A percentile compares a stretch with the other conserved stretches of the same genome.
These are phyloP conservation scores for Tieghemostelium lacteum DNA, from an alignment of 78 protist genomes.

Conservation along the genomic window DNA sequence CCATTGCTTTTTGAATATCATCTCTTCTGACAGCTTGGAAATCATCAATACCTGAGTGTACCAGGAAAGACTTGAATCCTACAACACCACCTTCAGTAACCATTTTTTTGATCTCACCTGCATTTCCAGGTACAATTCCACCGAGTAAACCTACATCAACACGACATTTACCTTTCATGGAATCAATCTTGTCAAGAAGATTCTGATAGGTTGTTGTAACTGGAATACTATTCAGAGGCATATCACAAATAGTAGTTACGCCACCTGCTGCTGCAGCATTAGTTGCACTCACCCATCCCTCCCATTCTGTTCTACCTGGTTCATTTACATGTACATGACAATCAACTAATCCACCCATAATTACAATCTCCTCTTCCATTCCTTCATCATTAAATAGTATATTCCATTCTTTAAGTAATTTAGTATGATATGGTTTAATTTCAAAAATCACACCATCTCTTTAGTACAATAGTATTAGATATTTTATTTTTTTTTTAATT, in stretches of 20 bases:
- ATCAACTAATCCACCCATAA: slow-evolving; percentile 83
- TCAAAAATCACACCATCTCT: slow-evolving; percentile 26
- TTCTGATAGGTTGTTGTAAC: slow-evolving; percentile 47
- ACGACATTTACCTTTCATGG: slow-evolving; percentile 27
- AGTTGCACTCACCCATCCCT: slow-evolving; percentile 68
- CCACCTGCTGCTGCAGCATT: slow-evolving; percentile 86
- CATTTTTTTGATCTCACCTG: slow-evolving; percentile 25
- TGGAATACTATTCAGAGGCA: slow-evolving; percentile 77
- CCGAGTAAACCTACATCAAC: slow-evolving; percentile 77
- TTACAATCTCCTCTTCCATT: slow-evolving; percentile 1
- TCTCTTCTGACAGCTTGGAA: slow-evolving; percentile 9
- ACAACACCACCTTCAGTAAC: slow-evolving; percentile 65
- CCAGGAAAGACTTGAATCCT: slow-evolving; percentile 55
- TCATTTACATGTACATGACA: slow-evolving; percentile 81
- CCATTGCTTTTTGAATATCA: slow-evolving; percentile 44
- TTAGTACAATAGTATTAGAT: not conserved
- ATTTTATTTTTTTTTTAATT: not conserved
- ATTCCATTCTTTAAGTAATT: slow-evolving; percentile 1
- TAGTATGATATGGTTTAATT: slow-evolving; percentile 7
- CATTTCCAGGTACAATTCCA: slow-evolving; percentile 61
- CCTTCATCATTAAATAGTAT: not conserved
- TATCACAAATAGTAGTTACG: slow-evolving; percentile 82
- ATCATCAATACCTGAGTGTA: slow-evolving; percentile 61
- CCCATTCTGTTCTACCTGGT: slow-evolving; percentile 84
- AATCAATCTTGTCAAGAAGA: slow-evolving; percentile 20